These are phyloP conservation scores for Heritiera littoralis DNA, from an alignment of 345 rosid genomes.

Conservation along the genomic window DNA sequence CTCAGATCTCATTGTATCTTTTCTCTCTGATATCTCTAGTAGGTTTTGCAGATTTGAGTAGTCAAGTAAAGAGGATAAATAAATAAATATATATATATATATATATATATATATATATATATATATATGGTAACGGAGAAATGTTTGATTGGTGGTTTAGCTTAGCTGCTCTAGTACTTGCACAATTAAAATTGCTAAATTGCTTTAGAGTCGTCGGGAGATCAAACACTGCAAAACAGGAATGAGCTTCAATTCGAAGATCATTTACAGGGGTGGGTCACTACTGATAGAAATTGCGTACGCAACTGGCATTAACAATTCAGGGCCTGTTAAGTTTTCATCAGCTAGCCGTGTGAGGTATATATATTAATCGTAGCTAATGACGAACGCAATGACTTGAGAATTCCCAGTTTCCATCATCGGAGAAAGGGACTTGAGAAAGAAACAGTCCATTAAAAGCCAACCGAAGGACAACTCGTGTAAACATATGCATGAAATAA, in stretches of 20 bases:
- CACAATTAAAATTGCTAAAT: not conserved
- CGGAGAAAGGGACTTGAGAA: not conserved
- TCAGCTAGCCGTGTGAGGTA: not conserved
- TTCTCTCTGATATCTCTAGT: not conserved
- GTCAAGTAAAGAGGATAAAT: too few species aligned
- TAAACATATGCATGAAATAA: too few species aligned
- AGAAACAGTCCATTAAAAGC: not conserved
- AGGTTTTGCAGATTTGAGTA: not conserved
- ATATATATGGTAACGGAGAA: not conserved
- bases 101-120: not conserved
- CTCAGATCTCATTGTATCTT: constrained; percentile 40
- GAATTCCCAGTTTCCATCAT: not conserved
- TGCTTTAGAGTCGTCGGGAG: not conserved
- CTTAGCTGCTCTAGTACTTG: not conserved
- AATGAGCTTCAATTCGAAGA: not conserved
- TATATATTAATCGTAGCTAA: not conserved
- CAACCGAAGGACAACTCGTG: too few species aligned
- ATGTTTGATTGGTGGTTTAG: not conserved
- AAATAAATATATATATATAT: not conserved
- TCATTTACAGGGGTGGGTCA: not conserved
- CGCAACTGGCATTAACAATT: too few species aligned
- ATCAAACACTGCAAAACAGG: not conserved
- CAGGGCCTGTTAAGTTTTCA: too few species aligned
- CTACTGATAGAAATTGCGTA: not conserved
- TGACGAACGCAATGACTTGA: not conserved